Percentiles rank a stretch among this genome's conserved stretches.
Evolutionary conservation across 495 filamentous ascomycete species (phyloP).

Genomic region (Xylaria sp.): DNA sequence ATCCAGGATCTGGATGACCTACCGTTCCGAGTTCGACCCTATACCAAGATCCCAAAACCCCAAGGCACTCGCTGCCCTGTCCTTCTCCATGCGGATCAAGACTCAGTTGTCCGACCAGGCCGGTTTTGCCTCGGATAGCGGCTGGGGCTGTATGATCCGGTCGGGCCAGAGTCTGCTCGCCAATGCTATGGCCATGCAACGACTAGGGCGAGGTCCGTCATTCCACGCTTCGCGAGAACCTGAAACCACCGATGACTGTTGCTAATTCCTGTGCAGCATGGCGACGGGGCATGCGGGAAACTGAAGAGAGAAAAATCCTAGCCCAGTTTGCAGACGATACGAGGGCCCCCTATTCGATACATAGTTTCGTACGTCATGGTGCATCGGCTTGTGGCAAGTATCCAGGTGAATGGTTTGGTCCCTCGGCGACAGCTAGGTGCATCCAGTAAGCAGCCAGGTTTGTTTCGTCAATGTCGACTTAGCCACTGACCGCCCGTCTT

Average conservation of each 20-base stretch:
- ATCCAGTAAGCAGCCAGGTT: slow-evolving; percentile 74
- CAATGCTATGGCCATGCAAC: slow-evolving; percentile 75
- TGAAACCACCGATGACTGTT: slow-evolving; percentile 17
- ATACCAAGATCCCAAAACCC: slow-evolving; percentile 83
- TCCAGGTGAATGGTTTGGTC: slow-evolving; percentile 98
- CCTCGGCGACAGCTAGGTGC: slow-evolving; percentile 94
- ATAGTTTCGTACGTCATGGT: slow-evolving; percentile 90
- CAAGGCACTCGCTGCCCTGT: slow-evolving; percentile 73
- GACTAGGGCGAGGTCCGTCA: slow-evolving; percentile 77
- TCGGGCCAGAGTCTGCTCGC: slow-evolving; percentile 93
- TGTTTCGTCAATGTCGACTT: neutral
- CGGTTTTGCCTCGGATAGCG: slow-evolving; percentile 92
- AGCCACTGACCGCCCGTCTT: neutral
- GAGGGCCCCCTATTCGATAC: slow-evolving; percentile 89
- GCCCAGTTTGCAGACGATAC: slow-evolving; percentile 88
- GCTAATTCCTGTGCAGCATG: slow-evolving; percentile 66
- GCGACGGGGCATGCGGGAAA: slow-evolving; percentile 65
- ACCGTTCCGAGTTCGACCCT: slow-evolving; percentile 82
- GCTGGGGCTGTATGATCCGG: slow-evolving; percentile 99
- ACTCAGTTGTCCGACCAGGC: slow-evolving; percentile 78
- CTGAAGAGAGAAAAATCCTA: slow-evolving; percentile 75
- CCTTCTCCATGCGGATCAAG: slow-evolving; percentile 83
- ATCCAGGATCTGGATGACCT: slow-evolving; percentile 94
- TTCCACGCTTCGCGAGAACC: slow-evolving; percentile 4
- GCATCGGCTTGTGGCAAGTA: slow-evolving; percentile 89